Percentiles rank a stretch among this genome's conserved stretches.
Conservation (phyloP, 2,329 filamentous ascomycete genomes). For the Dactylellina drechsleri region DNA sequence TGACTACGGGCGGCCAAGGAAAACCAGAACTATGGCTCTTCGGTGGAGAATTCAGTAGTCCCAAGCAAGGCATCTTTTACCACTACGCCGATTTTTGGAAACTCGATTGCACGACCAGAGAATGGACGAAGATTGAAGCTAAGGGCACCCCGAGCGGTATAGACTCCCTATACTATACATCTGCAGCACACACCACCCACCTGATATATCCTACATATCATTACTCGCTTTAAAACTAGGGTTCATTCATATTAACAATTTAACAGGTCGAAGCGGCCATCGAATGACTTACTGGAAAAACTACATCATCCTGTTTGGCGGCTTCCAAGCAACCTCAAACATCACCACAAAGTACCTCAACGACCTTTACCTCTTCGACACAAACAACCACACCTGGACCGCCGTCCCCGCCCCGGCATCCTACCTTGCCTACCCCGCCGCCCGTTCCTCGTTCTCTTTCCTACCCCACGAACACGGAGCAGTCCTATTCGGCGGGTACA, state of each 20-base stretch:
- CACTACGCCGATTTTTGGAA: conserved; percentile 99
- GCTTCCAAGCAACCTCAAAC: conserved; percentile 96
- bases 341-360: conserved; percentile 87
- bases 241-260: not conserved
- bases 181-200: too few relatives aligned
- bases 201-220: too few relatives aligned
- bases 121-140: conserved; percentile 89
- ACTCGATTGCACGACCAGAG: conserved; percentile 81
- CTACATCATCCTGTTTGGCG: conserved; percentile 93
- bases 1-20: conserved; percentile 86
- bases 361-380: conserved; percentile 97
- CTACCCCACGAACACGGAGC: conserved; percentile 90
- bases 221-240: too few relatives aligned
- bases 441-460: conserved; percentile 89
- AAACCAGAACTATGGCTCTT: conserved; percentile 88
- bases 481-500: conserved; percentile 92
- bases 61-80: conserved; percentile 98
- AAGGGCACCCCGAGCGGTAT: conserved; percentile 63
- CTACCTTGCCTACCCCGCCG: conserved; percentile 81
- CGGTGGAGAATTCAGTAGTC: conserved; percentile 94
- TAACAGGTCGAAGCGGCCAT: conserved; percentile 84
- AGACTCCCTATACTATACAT: not conserved
- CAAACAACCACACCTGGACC: conserved; percentile 84
- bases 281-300: conserved; percentile 98
- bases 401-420: conserved; percentile 75